phyloP scores from a whole-genome alignment of 176 grass and related monocot species.

The Coix lacrymajobi region DNA sequence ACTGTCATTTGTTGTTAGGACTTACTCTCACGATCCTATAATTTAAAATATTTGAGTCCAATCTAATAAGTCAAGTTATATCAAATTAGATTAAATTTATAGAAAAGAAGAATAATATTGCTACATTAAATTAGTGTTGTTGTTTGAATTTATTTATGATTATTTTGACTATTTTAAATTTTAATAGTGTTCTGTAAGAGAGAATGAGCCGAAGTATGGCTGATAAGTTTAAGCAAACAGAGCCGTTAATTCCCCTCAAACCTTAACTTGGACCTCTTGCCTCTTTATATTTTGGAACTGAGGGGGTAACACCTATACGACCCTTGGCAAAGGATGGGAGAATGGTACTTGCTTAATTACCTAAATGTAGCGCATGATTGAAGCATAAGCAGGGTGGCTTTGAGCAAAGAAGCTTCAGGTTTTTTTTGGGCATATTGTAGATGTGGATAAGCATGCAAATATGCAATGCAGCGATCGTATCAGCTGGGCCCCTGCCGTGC shows the following conservation, averaged over 20 bases:
- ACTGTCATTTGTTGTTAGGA: too few relatives aligned
- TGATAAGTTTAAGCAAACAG: too few relatives aligned
- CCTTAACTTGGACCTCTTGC: too few relatives aligned
- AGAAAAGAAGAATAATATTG: not conserved
- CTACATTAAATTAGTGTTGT: not conserved
- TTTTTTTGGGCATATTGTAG: not conserved
- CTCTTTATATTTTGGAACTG: not conserved
- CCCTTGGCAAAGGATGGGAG: not conserved
- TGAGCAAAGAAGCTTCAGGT: not conserved
- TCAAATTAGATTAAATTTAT: not conserved
- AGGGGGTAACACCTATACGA: too few relatives aligned
- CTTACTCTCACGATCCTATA: not conserved
- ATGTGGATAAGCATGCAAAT: slow-evolving; percentile 24
- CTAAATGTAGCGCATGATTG: not conserved
- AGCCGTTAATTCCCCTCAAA: too few relatives aligned
- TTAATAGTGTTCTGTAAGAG: too few relatives aligned
- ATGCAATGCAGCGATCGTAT: not conserved
- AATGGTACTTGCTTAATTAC: not conserved
- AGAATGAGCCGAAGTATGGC: too few relatives aligned
- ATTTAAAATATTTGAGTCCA: not conserved
- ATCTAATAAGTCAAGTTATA: not conserved
- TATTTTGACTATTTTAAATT: too few relatives aligned
- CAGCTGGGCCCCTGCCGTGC: not conserved
- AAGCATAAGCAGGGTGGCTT: not conserved
- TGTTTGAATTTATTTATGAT: too few relatives aligned